Percentiles rank a stretch among this genome's conserved stretches.
phyloP scores from a whole-genome alignment of 768 basidiomycete genomes.

The Russula sp. region DNA sequence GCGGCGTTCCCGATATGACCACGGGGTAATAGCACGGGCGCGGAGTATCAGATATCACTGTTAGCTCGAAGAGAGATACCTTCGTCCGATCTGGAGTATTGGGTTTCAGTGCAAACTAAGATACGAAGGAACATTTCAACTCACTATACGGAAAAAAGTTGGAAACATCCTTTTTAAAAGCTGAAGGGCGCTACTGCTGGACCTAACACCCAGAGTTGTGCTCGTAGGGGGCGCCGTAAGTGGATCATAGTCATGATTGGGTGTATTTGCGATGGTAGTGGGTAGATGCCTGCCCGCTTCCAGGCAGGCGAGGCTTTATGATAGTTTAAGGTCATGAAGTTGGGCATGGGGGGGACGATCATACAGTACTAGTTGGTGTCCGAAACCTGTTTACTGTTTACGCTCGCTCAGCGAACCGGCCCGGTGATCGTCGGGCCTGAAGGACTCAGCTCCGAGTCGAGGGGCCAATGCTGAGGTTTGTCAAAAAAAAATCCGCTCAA shows the following conservation, averaged over 20 bases:
- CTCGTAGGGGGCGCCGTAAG: not conserved
- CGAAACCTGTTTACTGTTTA: too few species aligned
- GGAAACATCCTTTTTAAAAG: not conserved
- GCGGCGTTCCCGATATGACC: not conserved
- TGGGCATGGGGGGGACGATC: too few species aligned
- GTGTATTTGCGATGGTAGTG: not conserved
- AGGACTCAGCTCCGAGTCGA: too few species aligned
- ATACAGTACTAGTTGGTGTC: too few species aligned
- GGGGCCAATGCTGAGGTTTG: too few species aligned
- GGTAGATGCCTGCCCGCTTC: too few species aligned
- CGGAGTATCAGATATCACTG: too few species aligned
- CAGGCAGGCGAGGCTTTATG: too few species aligned
- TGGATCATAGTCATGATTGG: not conserved
- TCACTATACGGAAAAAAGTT: not conserved
- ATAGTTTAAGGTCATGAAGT: too few species aligned
- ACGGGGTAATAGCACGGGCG: not conserved
- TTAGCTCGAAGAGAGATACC: too few species aligned
- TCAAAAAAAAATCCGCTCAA: too few species aligned
- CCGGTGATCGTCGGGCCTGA: slow-evolving; percentile 19
- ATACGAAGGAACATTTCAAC: not conserved
- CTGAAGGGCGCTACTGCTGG: not conserved
- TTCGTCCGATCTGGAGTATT: not conserved
- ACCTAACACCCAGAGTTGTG: not conserved
- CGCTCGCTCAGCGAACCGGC: too few species aligned
- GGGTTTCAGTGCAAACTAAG: not conserved